Evolutionary conservation across 768 basidiomycete species (phyloP).

Genomic region (Rhizopogon rudus): DNA sequence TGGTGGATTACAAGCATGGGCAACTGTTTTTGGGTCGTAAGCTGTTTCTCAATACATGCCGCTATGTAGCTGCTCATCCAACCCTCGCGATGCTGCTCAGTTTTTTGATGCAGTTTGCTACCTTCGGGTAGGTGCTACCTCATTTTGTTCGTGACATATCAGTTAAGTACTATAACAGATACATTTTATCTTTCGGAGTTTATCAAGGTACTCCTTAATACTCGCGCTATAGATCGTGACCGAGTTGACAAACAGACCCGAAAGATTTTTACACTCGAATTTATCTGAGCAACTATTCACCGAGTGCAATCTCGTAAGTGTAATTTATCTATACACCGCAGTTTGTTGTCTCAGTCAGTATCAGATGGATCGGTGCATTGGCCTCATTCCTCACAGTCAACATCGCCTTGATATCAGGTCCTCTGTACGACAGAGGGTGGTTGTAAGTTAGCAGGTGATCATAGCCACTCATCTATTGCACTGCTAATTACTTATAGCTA

Average conservation of each 20-base stretch:
- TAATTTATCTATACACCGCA: constrained; percentile 15
- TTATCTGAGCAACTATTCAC: constrained; percentile 21
- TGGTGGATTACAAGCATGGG: constrained; percentile 8
- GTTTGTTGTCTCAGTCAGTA: constrained; percentile 10
- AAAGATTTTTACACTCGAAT: constrained; percentile 28
- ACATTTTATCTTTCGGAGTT: constrained; percentile 24
- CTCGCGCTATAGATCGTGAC: background rate
- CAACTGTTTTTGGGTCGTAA: constrained; percentile 9
- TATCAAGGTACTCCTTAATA: constrained; percentile 23
- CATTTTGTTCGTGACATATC: background rate
- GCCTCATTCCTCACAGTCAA: constrained; percentile 34
- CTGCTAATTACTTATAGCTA: constrained; percentile 1
- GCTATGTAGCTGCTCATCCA: background rate
- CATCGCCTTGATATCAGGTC: constrained; percentile 34
- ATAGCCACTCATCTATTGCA: constrained; percentile 12
- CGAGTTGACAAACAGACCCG: constrained; percentile 3
- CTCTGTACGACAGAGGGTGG: constrained; percentile 40
- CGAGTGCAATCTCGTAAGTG: constrained; percentile 27
- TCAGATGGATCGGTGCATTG: constrained; percentile 36
- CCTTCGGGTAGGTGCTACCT: constrained; percentile 14
- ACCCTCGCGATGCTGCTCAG: constrained; percentile 1
- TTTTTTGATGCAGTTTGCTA: constrained; percentile 22
- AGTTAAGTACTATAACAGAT: constrained; percentile 8
- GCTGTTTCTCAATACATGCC: background rate
- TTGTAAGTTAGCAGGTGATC: constrained; percentile 22